Conservation (phyloP, 495 filamentous ascomycete species). For the Rhizodiscina lignyota region DNA sequence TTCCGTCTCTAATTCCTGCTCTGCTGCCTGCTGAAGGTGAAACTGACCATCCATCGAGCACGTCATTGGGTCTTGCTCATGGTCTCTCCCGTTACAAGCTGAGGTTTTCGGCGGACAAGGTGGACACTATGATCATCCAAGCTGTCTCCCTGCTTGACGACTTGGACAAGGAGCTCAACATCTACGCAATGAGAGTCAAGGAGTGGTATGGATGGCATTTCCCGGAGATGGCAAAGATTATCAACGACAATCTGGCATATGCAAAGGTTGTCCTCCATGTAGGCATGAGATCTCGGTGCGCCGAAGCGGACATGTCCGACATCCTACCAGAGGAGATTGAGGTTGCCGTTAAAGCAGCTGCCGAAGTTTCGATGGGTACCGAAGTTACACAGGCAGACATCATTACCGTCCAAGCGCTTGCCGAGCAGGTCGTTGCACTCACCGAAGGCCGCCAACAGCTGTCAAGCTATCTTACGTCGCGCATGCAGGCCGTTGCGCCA, state of each 20-base stretch:
- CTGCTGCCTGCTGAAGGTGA: slow-evolving; percentile 70
- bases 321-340: slow-evolving; percentile 96
- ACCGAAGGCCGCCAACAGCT: slow-evolving; percentile 80
- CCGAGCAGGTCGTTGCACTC: slow-evolving; percentile 82
- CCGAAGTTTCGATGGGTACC: slow-evolving; percentile 95
- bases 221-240: slow-evolving; percentile 88
- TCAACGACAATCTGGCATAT: slow-evolving; percentile 97
- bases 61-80: slow-evolving; percentile 91
- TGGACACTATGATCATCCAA: slow-evolving; percentile 98
- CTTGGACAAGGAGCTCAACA: slow-evolving; percentile 96
- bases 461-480: slow-evolving; percentile 70
- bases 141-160: slow-evolving; percentile 89
- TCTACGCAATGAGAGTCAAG: slow-evolving; percentile 96
- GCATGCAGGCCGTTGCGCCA: slow-evolving; percentile 93
- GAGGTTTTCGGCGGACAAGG: slow-evolving; percentile 97
- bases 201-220: slow-evolving; percentile 99
- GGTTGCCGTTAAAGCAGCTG: slow-evolving; percentile 75
- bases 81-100: slow-evolving; percentile 96
- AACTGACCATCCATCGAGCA: too few relatives aligned
- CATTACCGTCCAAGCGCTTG: slow-evolving; percentile 75
- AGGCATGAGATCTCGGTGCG: slow-evolving; percentile 68
- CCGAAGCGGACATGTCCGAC: slow-evolving; percentile 65
- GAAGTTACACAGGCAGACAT: slow-evolving; percentile 84
- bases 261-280: slow-evolving; percentile 69
- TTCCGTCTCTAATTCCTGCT: slow-evolving; percentile 80